These are phyloP conservation scores for Hypoxylon sp. DNA, from an alignment of 2,329 filamentous ascomycete species.

Conservation along the genomic window DNA sequence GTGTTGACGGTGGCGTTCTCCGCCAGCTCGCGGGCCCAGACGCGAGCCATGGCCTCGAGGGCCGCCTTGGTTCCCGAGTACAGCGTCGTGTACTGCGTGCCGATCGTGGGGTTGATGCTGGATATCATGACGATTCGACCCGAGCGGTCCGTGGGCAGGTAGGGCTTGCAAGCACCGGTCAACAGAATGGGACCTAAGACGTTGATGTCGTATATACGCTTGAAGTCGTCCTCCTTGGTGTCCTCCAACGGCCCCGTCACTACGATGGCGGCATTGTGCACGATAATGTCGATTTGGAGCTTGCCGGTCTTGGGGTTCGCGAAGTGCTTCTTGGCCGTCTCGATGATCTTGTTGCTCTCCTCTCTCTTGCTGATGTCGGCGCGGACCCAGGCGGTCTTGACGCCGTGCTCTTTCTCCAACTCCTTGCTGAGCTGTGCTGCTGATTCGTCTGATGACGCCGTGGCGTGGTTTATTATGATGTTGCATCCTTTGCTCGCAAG, in stretches of 20 bases:
- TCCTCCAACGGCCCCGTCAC: conserved; percentile 56
- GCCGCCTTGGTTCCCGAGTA: conserved; percentile 71
- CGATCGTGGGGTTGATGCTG: conserved; percentile 61
- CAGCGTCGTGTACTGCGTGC: conserved; percentile 62
- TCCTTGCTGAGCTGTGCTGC: conserved; percentile 58
- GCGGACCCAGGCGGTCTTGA: conserved; percentile 64
- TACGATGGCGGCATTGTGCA: conserved; percentile 66
- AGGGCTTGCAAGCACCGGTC: conserved; percentile 61
- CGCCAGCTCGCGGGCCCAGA: conserved; percentile 66
- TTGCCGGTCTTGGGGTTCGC: conserved; percentile 56
- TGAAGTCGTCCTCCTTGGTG: conserved; percentile 60
- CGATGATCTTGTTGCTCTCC: conserved; percentile 61
- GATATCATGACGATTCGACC: conserved; percentile 67
- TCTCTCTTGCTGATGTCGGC: conserved; percentile 68
- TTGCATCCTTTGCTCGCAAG: conserved; percentile 68
- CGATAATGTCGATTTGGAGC: conserved; percentile 63
- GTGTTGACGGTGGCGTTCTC: conserved; percentile 66
- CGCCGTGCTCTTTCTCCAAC: conserved; percentile 55
- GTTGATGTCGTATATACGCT: conserved; percentile 64
- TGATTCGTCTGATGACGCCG: conserved; percentile 58
- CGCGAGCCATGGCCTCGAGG: conserved; percentile 69
- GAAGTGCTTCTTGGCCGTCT: conserved; percentile 58
- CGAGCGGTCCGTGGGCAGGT: conserved; percentile 64
- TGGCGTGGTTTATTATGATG: conserved; percentile 68
- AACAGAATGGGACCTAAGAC: conserved; percentile 64